Base-by-base conservation (phyloP, 768 basidiomycete species). In the Termitomyces sp. region DNA sequence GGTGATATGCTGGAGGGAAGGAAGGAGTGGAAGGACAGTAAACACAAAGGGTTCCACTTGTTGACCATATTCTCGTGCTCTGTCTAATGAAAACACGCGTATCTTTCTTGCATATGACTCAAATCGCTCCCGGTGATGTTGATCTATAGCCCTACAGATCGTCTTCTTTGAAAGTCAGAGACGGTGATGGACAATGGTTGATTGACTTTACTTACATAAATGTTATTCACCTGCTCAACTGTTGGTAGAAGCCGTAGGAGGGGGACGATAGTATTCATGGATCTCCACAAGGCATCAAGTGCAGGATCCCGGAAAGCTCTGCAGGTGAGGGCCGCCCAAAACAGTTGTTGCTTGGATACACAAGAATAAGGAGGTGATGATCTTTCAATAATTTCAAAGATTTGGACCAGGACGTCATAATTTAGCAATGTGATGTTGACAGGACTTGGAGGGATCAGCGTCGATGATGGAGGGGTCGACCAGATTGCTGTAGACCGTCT, bases 241-340 rank as follows among this genome's bases (percentile, higher is more conserved):
- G 55, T 34, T 34, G 55, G 43, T 2, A 56, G 45, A 46, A 56
- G 55, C 9, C 14, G 43, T 45, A 56, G n/a, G 17, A 56, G 55
- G 3, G 55, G 55, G 20, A 56, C 9, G 5, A 56, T 45, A 4
- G 47, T 42, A 32, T 63, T 10, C 34, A 65, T 38, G 15, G 45
- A 52, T 37, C 38, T 48, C 65, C 63, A 66, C 29, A 66, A 40
- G 2, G 37, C 54, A 37, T 66, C 59, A 7, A 61, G 56, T 3
- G 65, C 60, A 5, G 63, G 57, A 17, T 57, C 60, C 17, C 15
- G 37, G 32, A 66, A 60, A 15, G 38, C 45, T 3, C 20, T 66
- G 60, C 65, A 66, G 4, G 63, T 64, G 8, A 63, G 48, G 2
- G 62, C 60, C 0, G 48, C 57, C 43, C 32, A 20, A 9, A 58